Evolutionary conservation across 1,284 basidiomycete genomes (phyloP).

Genomic region (Ustilago lituana): DNA sequence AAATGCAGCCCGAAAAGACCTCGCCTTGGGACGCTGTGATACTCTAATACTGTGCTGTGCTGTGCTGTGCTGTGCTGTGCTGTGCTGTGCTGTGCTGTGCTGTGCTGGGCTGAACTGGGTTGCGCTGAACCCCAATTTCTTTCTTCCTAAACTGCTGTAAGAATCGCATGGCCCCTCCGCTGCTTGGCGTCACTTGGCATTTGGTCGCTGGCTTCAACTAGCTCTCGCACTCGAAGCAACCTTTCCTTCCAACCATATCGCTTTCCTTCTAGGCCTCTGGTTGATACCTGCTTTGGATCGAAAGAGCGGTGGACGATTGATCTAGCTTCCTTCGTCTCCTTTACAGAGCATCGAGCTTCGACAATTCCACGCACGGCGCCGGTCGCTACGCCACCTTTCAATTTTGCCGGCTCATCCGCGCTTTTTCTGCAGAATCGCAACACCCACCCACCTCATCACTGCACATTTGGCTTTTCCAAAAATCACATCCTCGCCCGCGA

Average conservation of each 20-base stretch:
- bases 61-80: neutral
- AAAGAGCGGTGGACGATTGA: too few relatives aligned
- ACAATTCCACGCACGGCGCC: slow-evolving; percentile 8
- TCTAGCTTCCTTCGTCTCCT: too few relatives aligned
- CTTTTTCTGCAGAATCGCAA: too few relatives aligned
- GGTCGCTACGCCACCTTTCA: slow-evolving; percentile 1
- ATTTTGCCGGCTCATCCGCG: neutral
- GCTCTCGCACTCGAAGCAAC: neutral
- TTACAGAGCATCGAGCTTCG: too few relatives aligned
- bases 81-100: slow-evolving; percentile 7
- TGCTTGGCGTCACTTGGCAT: neutral
- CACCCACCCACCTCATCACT: slow-evolving; percentile 4
- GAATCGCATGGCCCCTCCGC: neutral
- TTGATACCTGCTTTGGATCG: too few relatives aligned
- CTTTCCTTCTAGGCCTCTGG: too few relatives aligned
- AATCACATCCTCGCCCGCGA: too few relatives aligned
- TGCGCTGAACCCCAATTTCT: neutral
- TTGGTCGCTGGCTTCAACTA: neutral
- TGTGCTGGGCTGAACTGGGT: too few relatives aligned
- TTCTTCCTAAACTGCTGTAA: neutral
- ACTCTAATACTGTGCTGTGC: too few relatives aligned
- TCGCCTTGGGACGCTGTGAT: too few relatives aligned
- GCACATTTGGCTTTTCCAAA: neutral
- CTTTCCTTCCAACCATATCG: too few relatives aligned
- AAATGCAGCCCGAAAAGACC: too few relatives aligned